A percentile compares a stretch with the other conserved stretches of the same genome.
Conservation (phyloP, 352 stramenopile genomes). For the Pythium biforme region DNA sequence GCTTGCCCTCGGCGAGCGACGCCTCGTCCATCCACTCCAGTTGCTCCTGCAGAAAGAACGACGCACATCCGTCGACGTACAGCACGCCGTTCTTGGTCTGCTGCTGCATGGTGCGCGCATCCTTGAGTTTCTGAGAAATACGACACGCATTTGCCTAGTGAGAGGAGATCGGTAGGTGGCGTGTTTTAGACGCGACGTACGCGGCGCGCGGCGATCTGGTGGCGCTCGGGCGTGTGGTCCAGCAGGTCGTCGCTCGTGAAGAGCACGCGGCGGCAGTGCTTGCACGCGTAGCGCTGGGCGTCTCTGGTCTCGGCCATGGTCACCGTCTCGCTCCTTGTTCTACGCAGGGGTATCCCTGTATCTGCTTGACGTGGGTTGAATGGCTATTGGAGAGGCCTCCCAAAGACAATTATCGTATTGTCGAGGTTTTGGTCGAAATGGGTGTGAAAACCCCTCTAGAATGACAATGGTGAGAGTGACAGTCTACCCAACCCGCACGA, state of each 20-base stretch:
- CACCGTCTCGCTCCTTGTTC: not conserved
- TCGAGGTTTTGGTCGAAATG: not conserved
- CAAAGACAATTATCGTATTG: conserved; percentile 6
- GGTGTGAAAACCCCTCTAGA: conserved; percentile 3
- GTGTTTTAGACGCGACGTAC: conserved; percentile 22
- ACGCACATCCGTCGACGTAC: conserved; percentile 50
- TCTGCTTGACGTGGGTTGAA: not conserved
- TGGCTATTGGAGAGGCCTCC: conserved; percentile 11
- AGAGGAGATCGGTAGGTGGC: too few species aligned
- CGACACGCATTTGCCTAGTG: too few species aligned
- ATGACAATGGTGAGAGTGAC: not conserved
- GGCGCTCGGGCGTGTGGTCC: conserved; percentile 55
- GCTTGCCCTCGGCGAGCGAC: conserved; percentile 60
- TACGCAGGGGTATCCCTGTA: too few species aligned
- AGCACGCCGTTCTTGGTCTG: conserved; percentile 22
- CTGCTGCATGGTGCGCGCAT: conserved; percentile 49
- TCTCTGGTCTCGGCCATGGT: conserved; percentile 20
- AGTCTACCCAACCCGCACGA: too few species aligned
- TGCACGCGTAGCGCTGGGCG: conserved; percentile 52
- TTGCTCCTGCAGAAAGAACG: conserved; percentile 69
- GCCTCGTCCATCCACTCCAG: conserved; percentile 74
- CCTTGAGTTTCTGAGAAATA: conserved; percentile 62
- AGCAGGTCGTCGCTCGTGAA: conserved; percentile 64
- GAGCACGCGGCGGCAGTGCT: conserved; percentile 62
- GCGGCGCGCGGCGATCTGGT: conserved; percentile 62